A percentile compares a stretch with the other conserved stretches of the same genome.
Evolutionary conservation across 768 basidiomycete species (phyloP).

Genomic region (Termitomyces sp.): DNA sequence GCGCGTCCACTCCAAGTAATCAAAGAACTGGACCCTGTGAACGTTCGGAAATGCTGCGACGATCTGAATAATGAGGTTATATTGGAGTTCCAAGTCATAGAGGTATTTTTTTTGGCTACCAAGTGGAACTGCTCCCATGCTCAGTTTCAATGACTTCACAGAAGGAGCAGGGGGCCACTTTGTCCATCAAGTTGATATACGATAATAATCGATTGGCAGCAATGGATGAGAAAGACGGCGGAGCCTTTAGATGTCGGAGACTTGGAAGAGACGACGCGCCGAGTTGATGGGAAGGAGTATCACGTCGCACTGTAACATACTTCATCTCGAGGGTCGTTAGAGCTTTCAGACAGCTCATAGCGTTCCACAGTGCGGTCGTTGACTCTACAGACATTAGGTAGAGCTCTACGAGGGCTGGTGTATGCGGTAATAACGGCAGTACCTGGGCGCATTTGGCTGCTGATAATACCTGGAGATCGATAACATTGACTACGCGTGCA

Average conservation of each 20-base stretch:
- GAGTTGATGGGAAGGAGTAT: not conserved
- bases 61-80: not conserved
- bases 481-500: not conserved
- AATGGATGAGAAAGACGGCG: constrained; percentile 6
- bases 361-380: constrained; percentile 2
- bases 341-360: constrained; percentile 1
- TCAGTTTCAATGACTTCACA: constrained; percentile 4
- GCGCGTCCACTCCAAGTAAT: constrained; percentile 11
- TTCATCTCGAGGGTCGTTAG: constrained; percentile 8
- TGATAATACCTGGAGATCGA: constrained; percentile 3
- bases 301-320: not conserved
- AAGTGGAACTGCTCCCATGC: not conserved
- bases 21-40: constrained; percentile 3
- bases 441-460: not conserved
- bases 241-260: constrained; percentile 5
- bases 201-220: constrained; percentile 9
- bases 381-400: not conserved
- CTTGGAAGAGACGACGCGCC: constrained; percentile 11
- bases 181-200: constrained; percentile 4
- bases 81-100: constrained; percentile 11
- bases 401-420: constrained; percentile 5
- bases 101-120: too few relatives aligned
- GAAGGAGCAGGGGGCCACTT: constrained; percentile 13
- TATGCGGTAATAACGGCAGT: constrained; percentile 1
- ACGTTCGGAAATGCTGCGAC: constrained; percentile 15